These are phyloP conservation scores for Schizopora paradoxa DNA, from an alignment of 1,284 basidiomycete species.

Conservation along the genomic window DNA sequence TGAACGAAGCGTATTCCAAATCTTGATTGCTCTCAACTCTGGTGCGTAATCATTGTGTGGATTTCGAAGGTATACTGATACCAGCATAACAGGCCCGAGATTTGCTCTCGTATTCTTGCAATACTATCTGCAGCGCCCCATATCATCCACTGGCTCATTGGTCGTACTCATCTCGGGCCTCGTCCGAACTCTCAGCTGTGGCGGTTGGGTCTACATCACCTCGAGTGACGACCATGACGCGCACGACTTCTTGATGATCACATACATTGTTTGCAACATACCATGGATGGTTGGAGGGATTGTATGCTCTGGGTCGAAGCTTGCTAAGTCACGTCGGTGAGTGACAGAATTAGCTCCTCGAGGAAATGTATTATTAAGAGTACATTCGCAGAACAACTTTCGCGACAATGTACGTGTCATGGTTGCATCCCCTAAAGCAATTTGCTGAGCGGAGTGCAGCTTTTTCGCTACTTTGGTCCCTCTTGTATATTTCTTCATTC, in stretches of 20 bases:
- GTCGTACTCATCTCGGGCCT: slow-evolving; percentile 63
- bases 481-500: slow-evolving; percentile 79
- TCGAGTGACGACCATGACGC: slow-evolving; percentile 74
- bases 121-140: slow-evolving; percentile 54
- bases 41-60: slow-evolving; percentile 44
- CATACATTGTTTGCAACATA: slow-evolving; percentile 73
- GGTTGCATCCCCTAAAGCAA: background rate
- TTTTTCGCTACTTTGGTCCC: slow-evolving; percentile 72
- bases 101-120: slow-evolving; percentile 74
- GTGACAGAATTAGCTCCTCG: slow-evolving; percentile 19
- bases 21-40: slow-evolving; percentile 82
- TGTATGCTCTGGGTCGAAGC: slow-evolving; percentile 42
- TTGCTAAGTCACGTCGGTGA: slow-evolving; percentile 45
- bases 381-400: slow-evolving; percentile 41
- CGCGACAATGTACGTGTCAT: slow-evolving; percentile 41
- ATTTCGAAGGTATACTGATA: background rate
- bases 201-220: slow-evolving; percentile 92
- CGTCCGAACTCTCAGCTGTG: slow-evolving; percentile 77
- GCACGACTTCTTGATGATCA: slow-evolving; percentile 88
- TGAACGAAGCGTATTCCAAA: slow-evolving; percentile 85
- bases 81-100: slow-evolving; percentile 56
- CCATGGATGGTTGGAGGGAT: slow-evolving; percentile 86
- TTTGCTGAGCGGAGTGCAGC: slow-evolving; percentile 29
- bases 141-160: slow-evolving; percentile 42
- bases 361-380: background rate